Evolutionary conservation across 345 rosid species (phyloP), one percentile per base, ranked within the genome.

Genomic region (Populus alba): DNA sequence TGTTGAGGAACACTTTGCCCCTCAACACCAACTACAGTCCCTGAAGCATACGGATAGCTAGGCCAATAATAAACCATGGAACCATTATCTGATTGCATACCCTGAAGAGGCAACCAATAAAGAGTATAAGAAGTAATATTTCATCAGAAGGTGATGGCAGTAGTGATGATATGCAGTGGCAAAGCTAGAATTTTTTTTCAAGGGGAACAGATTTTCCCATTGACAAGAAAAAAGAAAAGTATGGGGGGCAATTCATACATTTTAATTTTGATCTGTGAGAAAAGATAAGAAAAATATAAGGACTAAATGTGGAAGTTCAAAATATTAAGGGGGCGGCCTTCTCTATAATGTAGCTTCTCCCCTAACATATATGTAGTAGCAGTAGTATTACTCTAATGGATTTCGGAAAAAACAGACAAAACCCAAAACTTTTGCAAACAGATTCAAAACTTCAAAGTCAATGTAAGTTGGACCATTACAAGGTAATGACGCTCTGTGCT

Each of bases 41-140:
- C 90, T 33, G 81, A 55, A 31, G 82, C 72, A 71, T 87, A 89
- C 27, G 89, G 83, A 77, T 87, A 87, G 45, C 90, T 80, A 45
- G 92, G 88, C 81, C 85, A 47, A 81, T 88, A 84, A 82, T 83
- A 88, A 76, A 79, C 80, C 75, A 86, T 39, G 6, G 91, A 86
- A 68, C 92, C 89, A 81, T 82, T 86, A 41, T 88, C 87, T 29
- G 87, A 67, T 71, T 85, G 87, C 79, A 82, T 31, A 67, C 81
- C 89, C 92, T 92, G 84, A 37, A 73, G 69, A 39, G 18, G 68
- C 75, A 77, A 33, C 49, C 76, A 53, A 70, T 20, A 74, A 68
- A 79, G 41, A 7, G 27, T 37, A 49, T 18, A 31, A 29, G 37
- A 27, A 8, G 10, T 11, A 43, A 13, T 25, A 68, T 5, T 31